These are phyloP conservation scores for Trichoderma asperellum DNA, from an alignment of 2,329 filamentous ascomycete genomes.

Conservation along the genomic window DNA sequence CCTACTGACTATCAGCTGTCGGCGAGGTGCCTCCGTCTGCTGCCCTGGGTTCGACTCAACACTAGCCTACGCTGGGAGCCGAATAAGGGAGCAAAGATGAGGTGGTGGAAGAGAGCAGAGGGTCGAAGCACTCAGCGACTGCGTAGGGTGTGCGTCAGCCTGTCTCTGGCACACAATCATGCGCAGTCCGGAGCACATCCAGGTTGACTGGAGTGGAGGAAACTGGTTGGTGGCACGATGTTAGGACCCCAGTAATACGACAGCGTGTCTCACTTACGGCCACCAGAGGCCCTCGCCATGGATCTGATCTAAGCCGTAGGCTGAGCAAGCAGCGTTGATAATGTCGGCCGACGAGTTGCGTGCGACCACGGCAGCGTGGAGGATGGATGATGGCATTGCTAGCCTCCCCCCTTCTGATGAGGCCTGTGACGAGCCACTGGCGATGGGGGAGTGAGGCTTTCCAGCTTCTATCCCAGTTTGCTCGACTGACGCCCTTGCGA, in stretches of 20 bases:
- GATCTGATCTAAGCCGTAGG: slow-evolving; percentile 13
- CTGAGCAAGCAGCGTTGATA: slow-evolving; percentile 7
- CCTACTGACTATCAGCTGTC: background rate
- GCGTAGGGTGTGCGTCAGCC: slow-evolving; percentile 13
- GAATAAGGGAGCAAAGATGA: background rate
- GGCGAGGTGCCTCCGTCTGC: background rate
- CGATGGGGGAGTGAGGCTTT: background rate
- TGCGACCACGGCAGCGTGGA: slow-evolving; percentile 18
- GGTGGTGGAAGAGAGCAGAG: background rate
- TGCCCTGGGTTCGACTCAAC: background rate
- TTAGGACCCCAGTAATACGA: slow-evolving; percentile 9
- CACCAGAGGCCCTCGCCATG: slow-evolving; percentile 6
- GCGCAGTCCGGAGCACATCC: slow-evolving; percentile 20
- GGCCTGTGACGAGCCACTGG: background rate
- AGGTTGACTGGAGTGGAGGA: slow-evolving; percentile 8
- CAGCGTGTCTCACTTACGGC: slow-evolving; percentile 20
- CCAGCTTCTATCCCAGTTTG: background rate
- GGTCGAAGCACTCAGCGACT: background rate
- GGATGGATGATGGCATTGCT: slow-evolving; percentile 23
- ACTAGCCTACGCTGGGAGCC: background rate
- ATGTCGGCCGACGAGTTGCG: slow-evolving; percentile 22
- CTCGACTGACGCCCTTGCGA: background rate
- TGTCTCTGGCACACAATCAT: slow-evolving; percentile 23
- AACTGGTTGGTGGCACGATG: slow-evolving; percentile 17
- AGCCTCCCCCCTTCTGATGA: slow-evolving; percentile 13